Evolutionary conservation across 805 yeast species (phyloP).

Genomic region (Blastobotrys terrestris): DNA sequence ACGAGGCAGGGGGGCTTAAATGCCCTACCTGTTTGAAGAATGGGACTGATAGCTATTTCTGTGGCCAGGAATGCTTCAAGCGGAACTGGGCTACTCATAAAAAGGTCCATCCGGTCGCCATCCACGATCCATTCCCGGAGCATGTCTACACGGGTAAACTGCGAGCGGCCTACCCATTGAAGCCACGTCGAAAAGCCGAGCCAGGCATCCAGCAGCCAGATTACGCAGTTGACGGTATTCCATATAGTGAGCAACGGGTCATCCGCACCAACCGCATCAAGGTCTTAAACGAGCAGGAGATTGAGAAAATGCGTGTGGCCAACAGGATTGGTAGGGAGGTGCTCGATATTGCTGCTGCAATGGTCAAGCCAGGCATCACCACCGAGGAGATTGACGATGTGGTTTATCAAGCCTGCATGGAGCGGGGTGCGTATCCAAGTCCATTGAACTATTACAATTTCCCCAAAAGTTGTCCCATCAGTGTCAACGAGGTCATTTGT

Average conservation of each 20-base stretch:
- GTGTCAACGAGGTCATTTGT: slow-evolving; percentile 91
- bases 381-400: slow-evolving; percentile 87
- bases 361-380: slow-evolving; percentile 79
- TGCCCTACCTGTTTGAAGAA: slow-evolving; percentile 89
- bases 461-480: slow-evolving; percentile 89
- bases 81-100: slow-evolving; percentile 54
- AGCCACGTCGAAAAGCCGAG: slow-evolving; percentile 67
- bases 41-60: slow-evolving; percentile 60
- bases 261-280: slow-evolving; percentile 64
- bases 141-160: slow-evolving; percentile 68
- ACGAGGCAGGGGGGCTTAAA: slow-evolving; percentile 70
- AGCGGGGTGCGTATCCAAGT: slow-evolving; percentile 88
- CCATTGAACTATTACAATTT: slow-evolving; percentile 91
- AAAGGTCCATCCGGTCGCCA: slow-evolving; percentile 59
- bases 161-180: slow-evolving; percentile 75
- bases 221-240: slow-evolving; percentile 75
- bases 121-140: slow-evolving; percentile 81
- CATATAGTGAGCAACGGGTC: slow-evolving; percentile 67
- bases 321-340: slow-evolving; percentile 76
- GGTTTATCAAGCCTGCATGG: slow-evolving; percentile 82
- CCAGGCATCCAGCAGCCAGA: slow-evolving; percentile 71
- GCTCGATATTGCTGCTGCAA: slow-evolving; percentile 81
- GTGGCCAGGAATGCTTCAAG: slow-evolving; percentile 79
- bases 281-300: slow-evolving; percentile 55
- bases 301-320: slow-evolving; percentile 70